Conservation (phyloP, 1,139 yeast species). For the Kodamaea sp. region DNA sequence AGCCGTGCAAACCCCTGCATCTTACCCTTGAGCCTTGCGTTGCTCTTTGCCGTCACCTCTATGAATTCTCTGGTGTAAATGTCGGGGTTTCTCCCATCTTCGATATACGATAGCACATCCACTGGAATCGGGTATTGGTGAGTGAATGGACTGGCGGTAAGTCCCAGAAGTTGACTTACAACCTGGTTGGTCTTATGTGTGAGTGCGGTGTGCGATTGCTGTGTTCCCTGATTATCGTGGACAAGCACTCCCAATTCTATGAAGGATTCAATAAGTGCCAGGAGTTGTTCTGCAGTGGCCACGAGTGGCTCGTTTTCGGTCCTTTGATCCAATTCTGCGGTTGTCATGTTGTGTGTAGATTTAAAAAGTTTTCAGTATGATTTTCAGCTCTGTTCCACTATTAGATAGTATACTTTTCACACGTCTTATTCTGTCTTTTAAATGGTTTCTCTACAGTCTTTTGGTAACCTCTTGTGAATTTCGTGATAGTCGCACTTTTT, state of each 20-base stretch:
- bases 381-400: too few species aligned
- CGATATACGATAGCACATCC: conserved; percentile 82
- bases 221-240: conserved; percentile 90
- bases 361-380: too few species aligned
- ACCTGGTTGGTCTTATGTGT: conserved; percentile 44
- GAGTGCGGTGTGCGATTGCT: conserved; percentile 46
- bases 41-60: conserved; percentile 85
- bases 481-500: too few species aligned
- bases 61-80: conserved; percentile 95
- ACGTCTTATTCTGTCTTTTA: too few species aligned
- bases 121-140: conserved; percentile 59
- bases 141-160: conserved; percentile 35
- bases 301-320: conserved; percentile 46
- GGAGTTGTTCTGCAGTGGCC: conserved; percentile 59
- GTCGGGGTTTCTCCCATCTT: conserved; percentile 96
- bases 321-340: conserved; percentile 29
- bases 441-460: too few species aligned
- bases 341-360: conserved; percentile 43
- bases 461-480: too few species aligned
- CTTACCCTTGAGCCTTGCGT: conserved; percentile 86
- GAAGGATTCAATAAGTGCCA: conserved; percentile 76
- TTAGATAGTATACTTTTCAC: too few species aligned
- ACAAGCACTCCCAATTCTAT: conserved; percentile 88
- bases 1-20: conserved; percentile 60
- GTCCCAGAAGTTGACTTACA: conserved; percentile 37